phyloP scores from a whole-genome alignment of 1,139 yeast genomes.

The Sugiyamaella neomexicana region DNA sequence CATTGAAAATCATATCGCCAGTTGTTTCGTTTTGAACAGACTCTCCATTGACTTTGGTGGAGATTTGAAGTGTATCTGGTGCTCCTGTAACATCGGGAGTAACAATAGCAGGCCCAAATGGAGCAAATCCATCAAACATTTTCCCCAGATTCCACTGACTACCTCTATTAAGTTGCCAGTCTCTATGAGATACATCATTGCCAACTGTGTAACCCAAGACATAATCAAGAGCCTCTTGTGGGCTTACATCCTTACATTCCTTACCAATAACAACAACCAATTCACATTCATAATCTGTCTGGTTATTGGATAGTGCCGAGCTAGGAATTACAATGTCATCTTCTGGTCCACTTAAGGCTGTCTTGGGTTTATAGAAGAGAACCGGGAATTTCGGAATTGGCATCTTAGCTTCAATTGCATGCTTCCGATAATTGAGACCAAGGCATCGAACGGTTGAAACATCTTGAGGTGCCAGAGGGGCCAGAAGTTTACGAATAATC shows the following conservation, averaged over 20 bases:
- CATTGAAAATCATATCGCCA: conserved; percentile 51
- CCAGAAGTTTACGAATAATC: conserved; percentile 40
- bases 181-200: conserved; percentile 56
- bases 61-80: conserved; percentile 40
- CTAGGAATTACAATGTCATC: conserved; percentile 47
- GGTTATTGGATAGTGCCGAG: conserved; percentile 36
- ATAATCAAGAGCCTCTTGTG: conserved; percentile 48
- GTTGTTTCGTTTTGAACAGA: conserved; percentile 49
- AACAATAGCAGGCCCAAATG: conserved; percentile 54
- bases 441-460: conserved; percentile 44
- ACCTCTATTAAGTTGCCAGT: conserved; percentile 45
- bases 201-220: conserved; percentile 56
- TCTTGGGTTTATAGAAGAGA: conserved; percentile 50
- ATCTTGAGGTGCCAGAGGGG: conserved; percentile 44
- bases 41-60: conserved; percentile 47
- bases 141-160: conserved; percentile 56
- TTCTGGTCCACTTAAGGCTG: conserved; percentile 45
- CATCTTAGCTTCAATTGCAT: conserved; percentile 33
- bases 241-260: conserved; percentile 46
- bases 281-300: conserved; percentile 57
- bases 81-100: conserved; percentile 40
- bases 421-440: conserved; percentile 40
- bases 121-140: conserved; percentile 57
- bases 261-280: conserved; percentile 56
- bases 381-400: conserved; percentile 49